These are phyloP conservation scores for Adansonia grandidieri DNA, from an alignment of 441 rosid species.

Conservation along the genomic window DNA sequence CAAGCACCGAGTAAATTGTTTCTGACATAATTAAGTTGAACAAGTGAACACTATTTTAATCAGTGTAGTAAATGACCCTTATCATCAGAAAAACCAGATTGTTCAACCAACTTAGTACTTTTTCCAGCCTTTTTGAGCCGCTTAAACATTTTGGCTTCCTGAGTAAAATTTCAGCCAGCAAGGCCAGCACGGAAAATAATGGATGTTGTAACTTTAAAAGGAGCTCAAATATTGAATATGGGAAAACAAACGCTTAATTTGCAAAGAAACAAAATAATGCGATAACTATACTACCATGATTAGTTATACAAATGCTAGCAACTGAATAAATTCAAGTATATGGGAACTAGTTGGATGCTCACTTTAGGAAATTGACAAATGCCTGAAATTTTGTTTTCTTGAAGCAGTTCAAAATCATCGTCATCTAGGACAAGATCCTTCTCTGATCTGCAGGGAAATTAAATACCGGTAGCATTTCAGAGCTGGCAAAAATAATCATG, in stretches of 20 bases:
- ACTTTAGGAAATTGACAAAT: slow-evolving; percentile 9
- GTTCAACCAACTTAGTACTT: slow-evolving; percentile 51
- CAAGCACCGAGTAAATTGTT: slow-evolving; percentile 21
- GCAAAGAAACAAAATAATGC: background rate
- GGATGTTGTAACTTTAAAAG: background rate
- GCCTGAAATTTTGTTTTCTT: slow-evolving; percentile 52
- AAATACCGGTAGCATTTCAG: slow-evolving; percentile 37
- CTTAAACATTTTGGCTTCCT: slow-evolving; percentile 77
- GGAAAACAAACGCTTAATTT: background rate
- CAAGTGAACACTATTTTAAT: background rate
- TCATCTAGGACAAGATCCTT: slow-evolving; percentile 57
- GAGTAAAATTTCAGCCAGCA: slow-evolving; percentile 24
- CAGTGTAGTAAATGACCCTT: slow-evolving; percentile 36
- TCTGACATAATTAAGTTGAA: slow-evolving; percentile 38
- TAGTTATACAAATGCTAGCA: background rate
- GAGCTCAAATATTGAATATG: background rate
- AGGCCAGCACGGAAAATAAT: background rate
- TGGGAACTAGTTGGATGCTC: background rate
- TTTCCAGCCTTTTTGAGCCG: slow-evolving; percentile 81
- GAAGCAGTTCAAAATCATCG: slow-evolving; percentile 86
- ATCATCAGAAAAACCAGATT: slow-evolving; percentile 60
- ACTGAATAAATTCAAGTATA: slow-evolving; percentile 41
- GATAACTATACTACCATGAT: background rate
- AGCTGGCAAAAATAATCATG: background rate
- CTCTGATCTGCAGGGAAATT: background rate